Evolutionary conservation across 2,329 filamentous ascomycete species (phyloP).

Genomic region (Colletotrichum sp.): DNA sequence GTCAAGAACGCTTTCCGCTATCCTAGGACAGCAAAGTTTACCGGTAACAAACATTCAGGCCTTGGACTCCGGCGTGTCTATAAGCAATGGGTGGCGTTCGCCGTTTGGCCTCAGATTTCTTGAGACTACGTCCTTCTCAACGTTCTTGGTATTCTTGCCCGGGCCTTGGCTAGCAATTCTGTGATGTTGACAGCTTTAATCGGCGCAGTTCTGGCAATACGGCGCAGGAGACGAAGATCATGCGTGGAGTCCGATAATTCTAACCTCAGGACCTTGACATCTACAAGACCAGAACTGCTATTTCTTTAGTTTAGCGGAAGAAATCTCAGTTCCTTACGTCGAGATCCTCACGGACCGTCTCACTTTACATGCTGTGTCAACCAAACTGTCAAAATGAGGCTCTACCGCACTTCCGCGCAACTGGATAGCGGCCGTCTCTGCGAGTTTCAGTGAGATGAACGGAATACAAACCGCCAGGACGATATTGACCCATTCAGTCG

Average conservation of each 20-base stretch:
- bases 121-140: background rate
- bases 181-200: background rate
- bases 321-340: background rate
- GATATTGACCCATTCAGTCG: background rate
- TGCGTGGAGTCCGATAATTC: background rate
- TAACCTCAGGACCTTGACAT: background rate
- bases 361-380: background rate
- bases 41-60: background rate
- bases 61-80: background rate
- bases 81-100: rapidly evolving
- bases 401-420: background rate
- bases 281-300: background rate
- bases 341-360: background rate
- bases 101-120: background rate
- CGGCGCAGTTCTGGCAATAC: background rate
- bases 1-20: background rate
- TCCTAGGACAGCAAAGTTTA: background rate
- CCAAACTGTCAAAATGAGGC: background rate
- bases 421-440: background rate
- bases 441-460: background rate
- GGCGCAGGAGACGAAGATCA: background rate
- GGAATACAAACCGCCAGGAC: background rate
- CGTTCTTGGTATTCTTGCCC: rapidly evolving
- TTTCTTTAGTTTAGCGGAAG: background rate
- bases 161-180: background rate